Conservation (phyloP, 306 rosid genomes). For the Rosa persica region DNA sequence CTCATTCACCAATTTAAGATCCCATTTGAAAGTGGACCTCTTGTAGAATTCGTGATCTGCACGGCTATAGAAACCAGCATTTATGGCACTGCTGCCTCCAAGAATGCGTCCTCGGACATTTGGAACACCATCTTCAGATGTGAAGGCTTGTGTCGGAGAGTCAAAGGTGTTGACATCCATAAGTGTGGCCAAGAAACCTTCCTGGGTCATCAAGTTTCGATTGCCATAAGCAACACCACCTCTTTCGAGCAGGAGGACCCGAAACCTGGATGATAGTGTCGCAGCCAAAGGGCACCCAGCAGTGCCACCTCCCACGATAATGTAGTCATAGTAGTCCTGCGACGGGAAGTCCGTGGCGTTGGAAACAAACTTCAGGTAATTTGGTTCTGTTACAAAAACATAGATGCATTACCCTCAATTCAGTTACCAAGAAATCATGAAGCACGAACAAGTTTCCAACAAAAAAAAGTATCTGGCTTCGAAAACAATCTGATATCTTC, state of each 20-base stretch:
- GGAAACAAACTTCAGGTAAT: slow-evolving; percentile 50
- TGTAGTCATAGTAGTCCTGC: slow-evolving; percentile 82
- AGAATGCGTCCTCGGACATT: slow-evolving; percentile 90
- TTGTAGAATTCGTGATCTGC: slow-evolving; percentile 62
- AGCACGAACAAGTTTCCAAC: neutral
- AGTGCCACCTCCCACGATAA: slow-evolving; percentile 89
- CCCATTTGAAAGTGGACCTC: slow-evolving; percentile 50
- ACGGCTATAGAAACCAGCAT: slow-evolving; percentile 91
- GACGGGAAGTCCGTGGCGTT: slow-evolving; percentile 64
- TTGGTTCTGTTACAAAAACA: slow-evolving; percentile 31
- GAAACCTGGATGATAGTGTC: slow-evolving; percentile 50
- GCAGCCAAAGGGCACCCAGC: slow-evolving; percentile 95
- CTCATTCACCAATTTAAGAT: slow-evolving; percentile 49
- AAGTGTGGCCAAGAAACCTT: slow-evolving; percentile 76
- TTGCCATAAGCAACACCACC: slow-evolving; percentile 53
- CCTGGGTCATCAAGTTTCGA: slow-evolving; percentile 61
- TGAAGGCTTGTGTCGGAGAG: slow-evolving; percentile 68
- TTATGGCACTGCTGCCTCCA: slow-evolving; percentile 91
- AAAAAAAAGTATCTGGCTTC: neutral
- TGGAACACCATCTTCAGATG: slow-evolving; percentile 82
- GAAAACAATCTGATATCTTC: neutral
- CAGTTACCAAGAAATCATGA: neutral
- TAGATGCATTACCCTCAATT: neutral
- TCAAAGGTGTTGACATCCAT: slow-evolving; percentile 35
- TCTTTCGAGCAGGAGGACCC: slow-evolving; percentile 72